Evolutionary conservation across 2,329 filamentous ascomycete genomes (phyloP), one percentile per base, ranked within the genome.

Genomic region (Apiospora kogelbergensis): DNA sequence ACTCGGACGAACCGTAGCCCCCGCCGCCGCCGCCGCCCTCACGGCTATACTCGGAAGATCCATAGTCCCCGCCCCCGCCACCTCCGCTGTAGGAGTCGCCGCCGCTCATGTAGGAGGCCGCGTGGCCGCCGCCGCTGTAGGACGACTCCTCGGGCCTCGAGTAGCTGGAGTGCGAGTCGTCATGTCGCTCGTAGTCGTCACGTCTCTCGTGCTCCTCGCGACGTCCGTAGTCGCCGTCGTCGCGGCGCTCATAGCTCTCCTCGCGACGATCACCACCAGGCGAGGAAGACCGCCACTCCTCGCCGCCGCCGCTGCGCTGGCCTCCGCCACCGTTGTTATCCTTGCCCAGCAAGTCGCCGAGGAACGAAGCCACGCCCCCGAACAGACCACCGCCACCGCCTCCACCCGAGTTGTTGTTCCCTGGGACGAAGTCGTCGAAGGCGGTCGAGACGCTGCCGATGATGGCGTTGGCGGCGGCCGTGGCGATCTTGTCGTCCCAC

Each of bases 371-470:
- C 73, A 67, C 69, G 65, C 66, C 69, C 68, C 64, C 69, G 68
- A 63, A 72, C 72, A 64, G 72, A 65, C 72, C 80, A 70, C 68
- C 75, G 67, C 33, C 33, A 65, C 45, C 84, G 7, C 83, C 84
- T 65, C 84, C 81, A 69, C 82, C 78, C 71, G 83, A 76, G 30
- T 37, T 60, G 30, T 37, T 60, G 53, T 37, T 37, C 10, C 30
- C 30, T 30, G 41, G 41, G 1, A 88, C 79, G n/a, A 86, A 75
- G 57, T 81, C 78, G 30, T 84, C 84, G 40, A 88, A 75, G 45
- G 81, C 86, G 57, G 87, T 84, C 9, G 86, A 84, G 46, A 90
- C 81, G n/a, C 87, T 87, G 66, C 84, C 82, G 68, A 90, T 82
- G 69, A 91, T 86, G 57, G 85, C 86, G 65, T 82, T 83, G 15